Evolutionary conservation across 176 grass and related monocot genomes (phyloP), one percentile per base, ranked within the genome.

Genomic region (Oryza meridionalis): DNA sequence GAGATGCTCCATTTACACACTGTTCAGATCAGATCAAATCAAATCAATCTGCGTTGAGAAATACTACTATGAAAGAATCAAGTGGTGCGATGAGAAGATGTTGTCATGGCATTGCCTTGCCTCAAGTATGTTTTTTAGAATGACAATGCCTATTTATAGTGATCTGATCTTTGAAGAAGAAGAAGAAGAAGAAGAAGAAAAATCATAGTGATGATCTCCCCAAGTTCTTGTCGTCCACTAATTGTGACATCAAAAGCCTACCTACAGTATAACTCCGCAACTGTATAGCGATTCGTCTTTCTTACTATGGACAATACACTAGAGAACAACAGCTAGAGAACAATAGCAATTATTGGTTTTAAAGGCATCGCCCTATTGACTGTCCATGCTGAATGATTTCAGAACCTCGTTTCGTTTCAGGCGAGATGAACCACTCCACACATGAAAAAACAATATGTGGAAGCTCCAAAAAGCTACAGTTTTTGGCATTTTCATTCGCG

Each of bases 1-100:
- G 68, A 90, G 86, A 43, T 89, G 79, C 53, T 94, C 94, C 94
- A 97, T 94, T 47, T 53, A 37, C 8, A 19, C 14, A 4, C 80
- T 27, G 21, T 44, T 76, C 38, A 17, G 44, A 81, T 50, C 58
- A 21, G 67, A 55, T 55, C 33, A 35, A 35, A 81, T 50, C 17
- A 58, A 62, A 24, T 62, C 58, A 62, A 62, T 45, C 55, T 82
- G 78, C 8, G 9, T 77, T 43, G 64, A 79, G 22, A 46, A 6
- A 83, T 32, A 35, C 33, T 35, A 35, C 33, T 35, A 79, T 32
- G 72, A 83, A 63, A 79, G 79, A 68, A 83, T 61, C 2, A 4
- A 80, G 82, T 86, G 19, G 6, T 38, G 37, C 7, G 38, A 42
- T 76, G 66, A 64, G 63, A 47, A 75, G 49, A 50, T n/a, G 63